Conservation (phyloP, 441 rosid species). For the Gossypium schwendimanii region DNA sequence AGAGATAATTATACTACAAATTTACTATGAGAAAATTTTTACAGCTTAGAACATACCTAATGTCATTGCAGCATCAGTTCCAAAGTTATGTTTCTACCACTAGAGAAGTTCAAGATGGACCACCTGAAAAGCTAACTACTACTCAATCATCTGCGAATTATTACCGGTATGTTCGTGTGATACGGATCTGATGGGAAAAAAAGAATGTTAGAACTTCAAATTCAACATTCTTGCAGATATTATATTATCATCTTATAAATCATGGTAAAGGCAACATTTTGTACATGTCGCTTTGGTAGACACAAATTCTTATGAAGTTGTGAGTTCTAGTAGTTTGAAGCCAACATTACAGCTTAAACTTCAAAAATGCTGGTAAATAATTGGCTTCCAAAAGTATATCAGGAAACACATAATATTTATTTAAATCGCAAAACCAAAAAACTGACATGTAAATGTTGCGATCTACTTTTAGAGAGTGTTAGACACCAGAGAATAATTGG, state of each 20-base stretch:
- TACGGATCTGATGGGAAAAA: slow-evolving; percentile 45
- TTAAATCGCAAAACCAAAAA: neutral
- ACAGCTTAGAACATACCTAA: neutral
- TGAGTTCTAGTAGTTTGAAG: neutral
- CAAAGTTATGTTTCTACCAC: neutral
- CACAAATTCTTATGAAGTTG: neutral
- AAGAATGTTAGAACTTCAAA: neutral
- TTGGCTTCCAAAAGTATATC: neutral
- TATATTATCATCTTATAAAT: neutral
- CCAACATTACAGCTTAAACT: neutral
- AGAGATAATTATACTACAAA: neutral
- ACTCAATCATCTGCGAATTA: slow-evolving; percentile 26
- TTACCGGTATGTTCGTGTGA: slow-evolving; percentile 54
- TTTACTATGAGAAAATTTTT: neutral
- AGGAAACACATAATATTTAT: neutral
- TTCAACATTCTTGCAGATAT: neutral
- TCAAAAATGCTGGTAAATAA: neutral
- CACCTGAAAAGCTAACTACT: neutral
- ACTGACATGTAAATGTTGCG: neutral
- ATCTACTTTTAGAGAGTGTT: neutral
- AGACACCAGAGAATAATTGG: too few species aligned
- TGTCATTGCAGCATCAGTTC: neutral
- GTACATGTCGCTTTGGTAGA: neutral
- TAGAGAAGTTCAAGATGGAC: neutral
- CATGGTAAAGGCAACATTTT: neutral